Base-by-base conservation (phyloP, 306 rosid species). In the Ziziphus jujuba region DNA sequence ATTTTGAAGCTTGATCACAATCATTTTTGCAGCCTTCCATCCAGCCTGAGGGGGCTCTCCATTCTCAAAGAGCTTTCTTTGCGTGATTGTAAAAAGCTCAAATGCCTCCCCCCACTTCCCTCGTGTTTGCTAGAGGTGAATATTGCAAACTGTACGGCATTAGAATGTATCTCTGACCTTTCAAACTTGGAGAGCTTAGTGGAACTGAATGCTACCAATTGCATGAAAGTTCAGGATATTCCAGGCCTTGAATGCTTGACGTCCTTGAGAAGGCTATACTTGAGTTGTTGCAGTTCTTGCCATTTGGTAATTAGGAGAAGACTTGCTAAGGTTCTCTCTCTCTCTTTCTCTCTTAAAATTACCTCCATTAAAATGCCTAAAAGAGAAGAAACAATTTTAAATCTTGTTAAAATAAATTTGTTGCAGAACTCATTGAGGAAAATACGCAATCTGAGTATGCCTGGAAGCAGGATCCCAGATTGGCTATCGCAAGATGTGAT, bases 31-130 rank as follows among this genome's bases (percentile, higher is more conserved):
- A 75, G 80, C 76, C 90, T 87, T 73, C 90, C 93, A 17, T 79
- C 81, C 45, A 82, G 88, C 74, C 57, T 84, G 63, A 75, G 45
- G 20, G 93, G 86, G 7, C 74, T 84, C 40, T 82, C 72, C 21
- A 0, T 71, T 55, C 88, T 87, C 11, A 59, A 52, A 49, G 21
- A 23, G 6, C 87, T 87, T 66, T 0, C 1, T 4, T 58, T 87
- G 65, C 35, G 55, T 22, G 35, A 71, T 19, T 84, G 88, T 71
- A 65, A 35, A 11, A 53, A 73, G 38, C 79, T 85, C 63, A 66
- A 40, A 57, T 74, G 82, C 67, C 75, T 89, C 13, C 96, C 96
- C 35, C 61, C 81, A 24, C 88, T 86, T 82, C 92, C 96, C 64
- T 74, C 96, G 8, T 80, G 88, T 70, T 75, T 89, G 84, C 9